Percentiles rank a stretch among this genome's conserved stretches.
Evolutionary conservation across 306 rosid species (phyloP).

Genomic region (Inga laurina): DNA sequence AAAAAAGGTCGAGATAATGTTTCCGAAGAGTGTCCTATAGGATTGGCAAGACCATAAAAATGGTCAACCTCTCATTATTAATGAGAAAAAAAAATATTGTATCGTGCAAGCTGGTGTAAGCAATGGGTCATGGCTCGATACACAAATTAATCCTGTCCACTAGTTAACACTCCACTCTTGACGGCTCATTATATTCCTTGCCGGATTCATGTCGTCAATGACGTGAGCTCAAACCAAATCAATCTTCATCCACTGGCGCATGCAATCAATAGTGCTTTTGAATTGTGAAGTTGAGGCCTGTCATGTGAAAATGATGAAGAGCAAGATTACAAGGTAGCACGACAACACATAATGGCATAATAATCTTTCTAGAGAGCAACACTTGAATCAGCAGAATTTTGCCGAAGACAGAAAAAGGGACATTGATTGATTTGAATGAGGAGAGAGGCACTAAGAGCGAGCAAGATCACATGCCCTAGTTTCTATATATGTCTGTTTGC

Average conservation of each 20-base stretch:
- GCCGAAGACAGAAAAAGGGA: not conserved
- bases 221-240: not conserved
- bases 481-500: constrained; percentile 24
- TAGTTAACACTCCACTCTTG: not conserved
- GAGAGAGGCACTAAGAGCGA: not conserved
- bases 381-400: not conserved
- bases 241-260: not conserved
- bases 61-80: not conserved
- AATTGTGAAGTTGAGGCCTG: constrained; percentile 4
- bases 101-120: not conserved
- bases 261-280: not conserved
- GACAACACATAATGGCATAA: not conserved
- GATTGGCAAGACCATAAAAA: not conserved
- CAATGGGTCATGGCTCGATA: not conserved
- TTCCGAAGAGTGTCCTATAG: not conserved
- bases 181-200: not conserved
- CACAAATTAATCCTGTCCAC: not conserved
- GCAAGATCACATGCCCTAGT: constrained; percentile 32
- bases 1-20: not conserved
- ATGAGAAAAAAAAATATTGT: not conserved
- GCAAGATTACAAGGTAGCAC: not conserved
- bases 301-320: not conserved
- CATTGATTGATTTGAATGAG: not conserved
- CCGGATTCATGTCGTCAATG: not conserved
- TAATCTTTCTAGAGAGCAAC: constrained; percentile 32